Evolutionary conservation across 805 yeast species (phyloP).

Genomic region (Barnettozyma populi): DNA sequence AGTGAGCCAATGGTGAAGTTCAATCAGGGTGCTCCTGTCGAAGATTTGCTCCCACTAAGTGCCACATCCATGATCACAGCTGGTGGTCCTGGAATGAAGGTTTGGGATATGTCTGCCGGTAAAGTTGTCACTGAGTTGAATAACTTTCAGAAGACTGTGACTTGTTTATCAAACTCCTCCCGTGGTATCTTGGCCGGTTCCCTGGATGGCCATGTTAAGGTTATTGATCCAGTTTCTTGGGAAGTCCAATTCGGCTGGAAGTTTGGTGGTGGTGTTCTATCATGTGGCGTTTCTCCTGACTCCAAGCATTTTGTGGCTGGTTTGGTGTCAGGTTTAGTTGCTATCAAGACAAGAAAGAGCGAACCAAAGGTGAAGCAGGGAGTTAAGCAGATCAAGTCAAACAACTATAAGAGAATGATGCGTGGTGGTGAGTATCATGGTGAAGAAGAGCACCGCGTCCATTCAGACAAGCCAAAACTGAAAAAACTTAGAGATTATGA

Average conservation of each 20-base stretch:
- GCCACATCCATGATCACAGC: constrained; percentile 70
- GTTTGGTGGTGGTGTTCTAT: constrained; percentile 87
- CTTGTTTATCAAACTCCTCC: constrained; percentile 63
- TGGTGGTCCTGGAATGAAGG: constrained; percentile 76
- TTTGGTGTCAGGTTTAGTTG: constrained; percentile 78
- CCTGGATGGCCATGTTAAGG: constrained; percentile 94
- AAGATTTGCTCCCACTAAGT: constrained; percentile 69
- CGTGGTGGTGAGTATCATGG: constrained; percentile 90
- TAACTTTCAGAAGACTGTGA: constrained; percentile 91
- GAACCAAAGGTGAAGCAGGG: constrained; percentile 51
- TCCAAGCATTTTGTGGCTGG: constrained; percentile 89
- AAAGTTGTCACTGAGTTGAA: constrained; percentile 62
- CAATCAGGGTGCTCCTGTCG: constrained; percentile 78
- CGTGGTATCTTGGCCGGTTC: constrained; percentile 84
- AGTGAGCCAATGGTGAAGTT: constrained; percentile 56
- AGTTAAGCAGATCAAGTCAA: constrained; percentile 44
- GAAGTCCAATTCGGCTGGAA: constrained; percentile 96
- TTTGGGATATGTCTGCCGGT: constrained; percentile 89
- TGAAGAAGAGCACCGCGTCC: constrained; percentile 71
- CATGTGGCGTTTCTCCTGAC: constrained; percentile 86
- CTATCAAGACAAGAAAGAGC: constrained; percentile 82
- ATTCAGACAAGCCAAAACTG: constrained; percentile 50
- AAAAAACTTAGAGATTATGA: constrained; percentile 80
- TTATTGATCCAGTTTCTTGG: constrained; percentile 77
- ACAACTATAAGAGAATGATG: constrained; percentile 74